Conservation (phyloP, 495 filamentous ascomycete species). For the Apodospora peruviana region DNA sequence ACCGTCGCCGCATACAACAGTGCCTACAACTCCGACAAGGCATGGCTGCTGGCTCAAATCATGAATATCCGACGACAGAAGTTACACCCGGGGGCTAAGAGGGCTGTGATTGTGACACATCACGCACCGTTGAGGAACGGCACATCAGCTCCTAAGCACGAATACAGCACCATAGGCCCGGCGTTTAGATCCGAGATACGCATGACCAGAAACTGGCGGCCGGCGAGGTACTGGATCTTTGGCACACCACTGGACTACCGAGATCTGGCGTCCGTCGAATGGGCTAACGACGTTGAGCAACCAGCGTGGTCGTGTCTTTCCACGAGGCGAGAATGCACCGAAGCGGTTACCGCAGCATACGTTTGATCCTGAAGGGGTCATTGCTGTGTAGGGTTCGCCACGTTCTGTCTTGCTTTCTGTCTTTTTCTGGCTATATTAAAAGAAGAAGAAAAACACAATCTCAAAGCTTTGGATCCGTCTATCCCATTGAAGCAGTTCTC, state of each 20-base stretch:
- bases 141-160: neutral
- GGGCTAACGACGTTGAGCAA: constrained; percentile 43
- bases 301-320: constrained; percentile 47
- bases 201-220: constrained; percentile 9
- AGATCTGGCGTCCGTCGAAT: constrained; percentile 31
- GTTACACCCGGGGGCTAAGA: neutral
- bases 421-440: too few relatives aligned
- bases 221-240: constrained; percentile 45
- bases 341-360: neutral
- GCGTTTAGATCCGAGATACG: constrained; percentile 2
- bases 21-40: constrained; percentile 35
- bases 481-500: too few relatives aligned
- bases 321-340: neutral
- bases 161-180: neutral
- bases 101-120: neutral
- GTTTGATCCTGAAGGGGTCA: neutral
- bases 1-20: constrained; percentile 40
- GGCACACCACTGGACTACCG: constrained; percentile 47
- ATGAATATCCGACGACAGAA: constrained; percentile 3
- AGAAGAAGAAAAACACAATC: too few relatives aligned
- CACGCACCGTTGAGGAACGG: neutral
- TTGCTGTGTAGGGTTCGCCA: neutral
- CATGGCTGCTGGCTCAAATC: constrained; percentile 42
- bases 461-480: too few relatives aligned
- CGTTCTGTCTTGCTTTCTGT: too few relatives aligned